phyloP scores from a whole-genome alignment of 2,329 filamentous ascomycete genomes.

The Stylonectria norvegica region DNA sequence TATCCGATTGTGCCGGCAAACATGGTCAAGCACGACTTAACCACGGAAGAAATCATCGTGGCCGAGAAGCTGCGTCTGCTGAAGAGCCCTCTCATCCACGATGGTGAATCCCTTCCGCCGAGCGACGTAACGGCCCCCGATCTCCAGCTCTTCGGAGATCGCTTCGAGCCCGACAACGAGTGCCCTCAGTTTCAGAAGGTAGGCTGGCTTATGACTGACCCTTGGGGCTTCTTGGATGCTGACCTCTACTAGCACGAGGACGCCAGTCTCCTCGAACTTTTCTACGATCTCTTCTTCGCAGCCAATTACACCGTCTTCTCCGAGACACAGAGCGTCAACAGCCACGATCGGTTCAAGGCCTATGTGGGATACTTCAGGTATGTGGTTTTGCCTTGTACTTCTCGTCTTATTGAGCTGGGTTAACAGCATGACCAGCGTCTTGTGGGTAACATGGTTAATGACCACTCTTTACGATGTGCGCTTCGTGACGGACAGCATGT shows the following conservation, averaged over 20 bases:
- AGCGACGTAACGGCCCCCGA: conserved; percentile 11
- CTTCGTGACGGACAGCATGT: conserved; percentile 61
- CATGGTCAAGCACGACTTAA: conserved; percentile 16
- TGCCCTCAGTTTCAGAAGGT: conserved; percentile 28
- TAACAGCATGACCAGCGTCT: conserved; percentile 36
- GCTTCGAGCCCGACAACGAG: conserved; percentile 15
- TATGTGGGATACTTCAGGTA: conserved; percentile 38
- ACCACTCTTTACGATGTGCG: conserved; percentile 63
- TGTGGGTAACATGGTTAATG: conserved; percentile 69
- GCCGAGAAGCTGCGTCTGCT: conserved; percentile 30
- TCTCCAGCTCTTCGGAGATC: conserved; percentile 23
- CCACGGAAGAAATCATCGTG: conserved; percentile 4
- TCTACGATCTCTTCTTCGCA: conserved; percentile 43
- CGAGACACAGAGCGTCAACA: conserved; percentile 31
- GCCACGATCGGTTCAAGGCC: conserved; percentile 29
- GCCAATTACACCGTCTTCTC: conserved; percentile 62
- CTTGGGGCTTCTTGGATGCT: background rate
- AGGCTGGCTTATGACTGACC: background rate
- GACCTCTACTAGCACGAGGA: conserved; percentile 30
- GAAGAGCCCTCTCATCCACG: conserved; percentile 28
- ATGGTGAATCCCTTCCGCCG: conserved; percentile 13
- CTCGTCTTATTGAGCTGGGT: background rate
- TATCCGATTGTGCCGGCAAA: conserved; percentile 1
- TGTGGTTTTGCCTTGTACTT: background rate
- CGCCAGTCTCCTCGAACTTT: conserved; percentile 36